Evolutionary conservation across 2,329 filamentous ascomycete species (phyloP).

Genomic region (Fusarium humuli): DNA sequence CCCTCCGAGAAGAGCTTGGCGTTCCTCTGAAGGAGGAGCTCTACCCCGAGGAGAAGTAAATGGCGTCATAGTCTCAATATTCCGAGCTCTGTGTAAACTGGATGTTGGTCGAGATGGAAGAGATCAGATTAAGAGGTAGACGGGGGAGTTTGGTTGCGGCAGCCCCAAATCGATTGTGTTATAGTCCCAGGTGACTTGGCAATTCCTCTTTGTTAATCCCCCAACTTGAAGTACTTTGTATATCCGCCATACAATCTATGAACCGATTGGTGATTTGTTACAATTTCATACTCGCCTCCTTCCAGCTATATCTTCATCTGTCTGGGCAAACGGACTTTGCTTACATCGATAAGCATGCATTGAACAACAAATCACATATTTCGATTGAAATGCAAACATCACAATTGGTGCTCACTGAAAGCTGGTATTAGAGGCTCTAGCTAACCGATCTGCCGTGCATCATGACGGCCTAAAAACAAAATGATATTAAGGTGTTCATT

Average conservation of each 20-base stretch:
- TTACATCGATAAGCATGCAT: background rate
- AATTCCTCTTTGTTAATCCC: conserved; percentile 40
- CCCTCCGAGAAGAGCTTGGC: conserved; percentile 92
- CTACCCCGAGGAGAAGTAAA: conserved; percentile 76
- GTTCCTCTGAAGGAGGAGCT: conserved; percentile 91
- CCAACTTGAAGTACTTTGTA: conserved; percentile 40
- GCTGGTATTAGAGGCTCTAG: conserved; percentile 2
- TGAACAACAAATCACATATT: background rate
- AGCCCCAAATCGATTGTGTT: conserved; percentile 51
- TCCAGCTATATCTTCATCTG: background rate
- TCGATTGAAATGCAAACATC: background rate
- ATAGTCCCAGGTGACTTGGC: conserved; percentile 46
- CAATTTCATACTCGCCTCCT: background rate
- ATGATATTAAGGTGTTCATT: conserved; percentile 17
- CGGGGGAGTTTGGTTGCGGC: conserved; percentile 47
- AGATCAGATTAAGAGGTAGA: conserved; percentile 48
- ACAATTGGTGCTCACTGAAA: conserved; percentile 1
- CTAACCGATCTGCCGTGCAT: conserved; percentile 12
- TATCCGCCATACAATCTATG: conserved; percentile 12
- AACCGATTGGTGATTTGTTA: conserved; percentile 9
- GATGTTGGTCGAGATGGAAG: conserved; percentile 51
- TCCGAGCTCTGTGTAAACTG: conserved; percentile 50
- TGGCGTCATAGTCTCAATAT: conserved; percentile 33
- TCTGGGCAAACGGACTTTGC: background rate
- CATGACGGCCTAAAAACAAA: conserved; percentile 13